A percentile compares a stretch with the other conserved stretches of the same genome.
Evolutionary conservation across 306 rosid species (phyloP).

Genomic region (Elaeagnus macrophylla): DNA sequence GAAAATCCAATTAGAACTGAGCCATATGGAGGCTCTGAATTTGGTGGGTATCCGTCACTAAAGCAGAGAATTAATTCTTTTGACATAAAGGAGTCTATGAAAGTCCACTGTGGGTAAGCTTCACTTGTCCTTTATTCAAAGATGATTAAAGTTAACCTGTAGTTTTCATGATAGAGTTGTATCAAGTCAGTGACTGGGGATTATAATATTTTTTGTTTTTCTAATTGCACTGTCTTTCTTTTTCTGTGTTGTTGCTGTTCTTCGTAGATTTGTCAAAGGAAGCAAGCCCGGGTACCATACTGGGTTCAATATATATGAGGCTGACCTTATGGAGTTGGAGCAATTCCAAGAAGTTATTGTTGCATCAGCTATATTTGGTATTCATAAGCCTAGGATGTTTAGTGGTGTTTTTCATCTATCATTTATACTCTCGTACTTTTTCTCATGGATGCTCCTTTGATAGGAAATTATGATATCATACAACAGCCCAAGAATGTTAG

Average conservation of each 20-base stretch:
- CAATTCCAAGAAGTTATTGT: constrained; percentile 81
- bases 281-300: constrained; percentile 70
- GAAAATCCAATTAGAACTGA: constrained; percentile 52
- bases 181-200: not conserved
- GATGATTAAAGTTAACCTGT: not conserved
- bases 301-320: constrained; percentile 90
- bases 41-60: constrained; percentile 83
- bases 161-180: not conserved
- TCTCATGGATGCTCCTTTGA: constrained; percentile 28
- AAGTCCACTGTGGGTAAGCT: constrained; percentile 89
- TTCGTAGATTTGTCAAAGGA: constrained; percentile 81
- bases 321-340: constrained; percentile 75
- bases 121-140: too few relatives aligned
- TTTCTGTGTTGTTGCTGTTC: constrained; percentile 21
- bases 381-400: constrained; percentile 14
- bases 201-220: not conserved
- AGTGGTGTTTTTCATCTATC: not conserved
- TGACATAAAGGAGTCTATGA: constrained; percentile 75
- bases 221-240: constrained; percentile 16
- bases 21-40: constrained; percentile 72
- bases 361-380: constrained; percentile 89
- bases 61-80: constrained; percentile 72
- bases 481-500: constrained; percentile 88
- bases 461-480: constrained; percentile 88
- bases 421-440: not conserved